Percentiles rank a stretch among this genome's conserved stretches.
Conservation (phyloP, 1,139 yeast genomes). For the Yamadazyma dendronema region DNA sequence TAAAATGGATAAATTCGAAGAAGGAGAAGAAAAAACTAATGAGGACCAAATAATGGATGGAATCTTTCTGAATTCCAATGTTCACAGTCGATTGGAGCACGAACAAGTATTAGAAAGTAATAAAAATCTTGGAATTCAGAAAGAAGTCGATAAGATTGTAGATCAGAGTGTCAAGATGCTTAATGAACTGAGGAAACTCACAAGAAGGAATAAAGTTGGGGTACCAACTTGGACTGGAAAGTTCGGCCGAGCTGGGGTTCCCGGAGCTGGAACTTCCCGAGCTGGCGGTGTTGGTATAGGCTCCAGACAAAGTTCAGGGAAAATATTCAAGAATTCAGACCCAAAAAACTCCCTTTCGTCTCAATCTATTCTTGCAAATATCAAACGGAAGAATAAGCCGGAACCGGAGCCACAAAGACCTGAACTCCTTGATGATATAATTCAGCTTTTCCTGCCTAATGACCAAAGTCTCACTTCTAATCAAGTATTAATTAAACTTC, state of each 20-base stretch:
- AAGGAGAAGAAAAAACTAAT: conserved; percentile 27
- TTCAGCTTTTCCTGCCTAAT: conserved; percentile 32
- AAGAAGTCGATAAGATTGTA: conserved; percentile 79
- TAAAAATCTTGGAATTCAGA: conserved; percentile 52
- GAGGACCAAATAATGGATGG: conserved; percentile 69
- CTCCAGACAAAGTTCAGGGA: too few relatives aligned
- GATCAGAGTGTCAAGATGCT: conserved; percentile 73
- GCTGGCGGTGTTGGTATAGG: too few relatives aligned
- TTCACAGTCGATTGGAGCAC: conserved; percentile 74
- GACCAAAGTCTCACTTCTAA: conserved; percentile 42
- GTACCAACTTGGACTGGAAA: conserved; percentile 97
- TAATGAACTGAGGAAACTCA: conserved; percentile 60
- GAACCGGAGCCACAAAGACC: conserved; percentile 20
- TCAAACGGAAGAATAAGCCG: conserved; percentile 19
- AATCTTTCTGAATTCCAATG: conserved; percentile 67
- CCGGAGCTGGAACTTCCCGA: neutral
- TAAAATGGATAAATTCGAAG: conserved; percentile 49
- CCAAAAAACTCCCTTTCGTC: conserved; percentile 20
- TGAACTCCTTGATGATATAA: conserved; percentile 33
- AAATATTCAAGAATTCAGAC: neutral
- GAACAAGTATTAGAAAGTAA: conserved; percentile 69
- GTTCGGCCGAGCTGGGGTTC: conserved; percentile 75
- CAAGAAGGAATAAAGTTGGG: conserved; percentile 68
- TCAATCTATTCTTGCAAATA: conserved; percentile 31
- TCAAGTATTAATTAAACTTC: conserved; percentile 48